Conservation (phyloP, 257 asterid genomes). For the Solanum rostratum region DNA sequence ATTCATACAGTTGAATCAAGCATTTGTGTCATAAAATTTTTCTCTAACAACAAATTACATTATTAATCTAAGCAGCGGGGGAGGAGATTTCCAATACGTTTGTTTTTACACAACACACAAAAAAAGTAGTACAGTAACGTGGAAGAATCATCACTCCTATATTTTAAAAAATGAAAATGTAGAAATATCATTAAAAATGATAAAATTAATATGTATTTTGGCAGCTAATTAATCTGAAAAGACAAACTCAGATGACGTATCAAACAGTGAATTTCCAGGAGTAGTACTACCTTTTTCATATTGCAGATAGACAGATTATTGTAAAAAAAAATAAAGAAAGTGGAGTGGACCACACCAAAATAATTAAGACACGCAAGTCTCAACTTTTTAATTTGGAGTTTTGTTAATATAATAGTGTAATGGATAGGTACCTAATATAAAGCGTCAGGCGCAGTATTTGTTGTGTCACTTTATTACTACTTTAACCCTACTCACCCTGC, state of each 20-base stretch:
- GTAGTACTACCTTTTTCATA: neutral
- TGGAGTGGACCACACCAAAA: neutral
- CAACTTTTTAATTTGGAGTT: neutral
- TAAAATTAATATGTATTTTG: neutral
- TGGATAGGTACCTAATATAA: neutral
- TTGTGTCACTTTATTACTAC: neutral
- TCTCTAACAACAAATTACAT: too few relatives aligned
- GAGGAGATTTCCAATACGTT: too few relatives aligned
- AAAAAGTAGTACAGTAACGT: too few relatives aligned
- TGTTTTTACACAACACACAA: too few relatives aligned
- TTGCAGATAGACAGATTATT: too few relatives aligned
- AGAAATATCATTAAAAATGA: neutral
- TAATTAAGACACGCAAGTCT: neutral
- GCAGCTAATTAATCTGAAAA: neutral
- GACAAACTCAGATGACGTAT: neutral
- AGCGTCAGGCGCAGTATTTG: neutral
- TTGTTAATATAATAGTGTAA: neutral
- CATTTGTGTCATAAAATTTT: too few relatives aligned
- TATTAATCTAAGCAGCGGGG: too few relatives aligned
- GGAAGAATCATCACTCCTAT: neutral
- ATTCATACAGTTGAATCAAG: too few relatives aligned
- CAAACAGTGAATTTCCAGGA: neutral
- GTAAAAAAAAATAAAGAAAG: too few relatives aligned
- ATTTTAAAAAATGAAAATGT: neutral
- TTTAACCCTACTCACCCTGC: neutral